Conservation (phyloP, 2,329 filamentous ascomycete genomes). For the Beauveria sp. region DNA sequence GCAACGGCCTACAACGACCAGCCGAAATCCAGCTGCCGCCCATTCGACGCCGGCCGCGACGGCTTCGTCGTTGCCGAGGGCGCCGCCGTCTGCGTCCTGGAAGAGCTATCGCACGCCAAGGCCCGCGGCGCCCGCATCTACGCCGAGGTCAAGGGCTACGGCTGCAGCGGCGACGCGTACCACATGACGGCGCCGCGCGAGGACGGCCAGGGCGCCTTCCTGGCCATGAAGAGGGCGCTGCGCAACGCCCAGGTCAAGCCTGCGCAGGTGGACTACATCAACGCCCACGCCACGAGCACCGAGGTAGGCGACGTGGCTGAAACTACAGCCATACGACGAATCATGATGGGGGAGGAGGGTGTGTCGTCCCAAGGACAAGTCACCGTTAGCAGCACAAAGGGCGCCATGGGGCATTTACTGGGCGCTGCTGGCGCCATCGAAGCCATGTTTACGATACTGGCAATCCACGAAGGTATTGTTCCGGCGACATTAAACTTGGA, state of each 20-base stretch:
- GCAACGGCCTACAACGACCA: slow-evolving; percentile 71
- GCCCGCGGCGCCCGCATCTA: slow-evolving; percentile 74
- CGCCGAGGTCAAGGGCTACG: slow-evolving; percentile 83
- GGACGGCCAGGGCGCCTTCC: slow-evolving; percentile 71
- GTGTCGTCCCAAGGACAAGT: slow-evolving; percentile 53
- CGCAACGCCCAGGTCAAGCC: slow-evolving; percentile 64
- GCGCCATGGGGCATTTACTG: slow-evolving; percentile 82
- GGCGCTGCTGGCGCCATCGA: slow-evolving; percentile 89
- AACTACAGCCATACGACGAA: slow-evolving; percentile 67
- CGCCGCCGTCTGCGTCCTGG: slow-evolving; percentile 77
- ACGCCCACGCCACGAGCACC: slow-evolving; percentile 91
- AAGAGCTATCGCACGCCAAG: slow-evolving; percentile 84
- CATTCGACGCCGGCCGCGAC: slow-evolving; percentile 71
- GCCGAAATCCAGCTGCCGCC: slow-evolving; percentile 66
- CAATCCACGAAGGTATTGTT: slow-evolving; percentile 73
- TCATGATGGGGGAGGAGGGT: slow-evolving; percentile 70
- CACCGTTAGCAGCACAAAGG: slow-evolving; percentile 89
- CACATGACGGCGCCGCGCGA: slow-evolving; percentile 88
- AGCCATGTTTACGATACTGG: slow-evolving; percentile 74
- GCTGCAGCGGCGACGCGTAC: slow-evolving; percentile 80
- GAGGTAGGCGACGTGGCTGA: slow-evolving; percentile 81
- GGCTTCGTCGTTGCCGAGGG: slow-evolving; percentile 95
- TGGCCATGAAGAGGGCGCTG: slow-evolving; percentile 80
- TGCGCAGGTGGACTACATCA: slow-evolving; percentile 75
- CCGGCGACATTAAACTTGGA: slow-evolving; percentile 83